Evolutionary conservation across 768 basidiomycete species (phyloP), one percentile per base, ranked within the genome.

Genomic region (Pleurotus djamor): DNA sequence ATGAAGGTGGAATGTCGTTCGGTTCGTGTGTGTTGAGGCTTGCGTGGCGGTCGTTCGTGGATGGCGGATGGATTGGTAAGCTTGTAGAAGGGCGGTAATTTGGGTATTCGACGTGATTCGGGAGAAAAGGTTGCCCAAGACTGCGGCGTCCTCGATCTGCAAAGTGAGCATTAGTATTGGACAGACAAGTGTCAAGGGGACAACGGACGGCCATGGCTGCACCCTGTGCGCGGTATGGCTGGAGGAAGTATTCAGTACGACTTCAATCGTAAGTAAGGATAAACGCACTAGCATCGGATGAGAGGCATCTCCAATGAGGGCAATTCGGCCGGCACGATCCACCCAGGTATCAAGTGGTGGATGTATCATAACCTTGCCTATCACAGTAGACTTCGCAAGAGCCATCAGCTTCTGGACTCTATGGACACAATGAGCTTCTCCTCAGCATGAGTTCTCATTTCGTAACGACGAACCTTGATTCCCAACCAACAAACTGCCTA

Each of bases 191-290:
- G 21, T 28, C 21, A 8, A 54, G 14, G 8, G 37, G 16, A 43
- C 34, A 5, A 59, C 72, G 52, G 64, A 83, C 76, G 32, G 82
- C 82, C 73, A 83, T 82, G 9, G 83, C 81, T 37, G 82, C 76
- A 5, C 83, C 83, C 66, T 84, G 83, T 0, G 81, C 83, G 12
- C 78, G 74, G 61, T 83, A 83, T 2, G 83, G 83, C 79, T 84
- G 47, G 4, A 41, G 6, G 16, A 21, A 21, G 48, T 9, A 2
- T 17, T 33, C 17, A 16, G 28, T 36, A 44, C 17, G 54, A 41
- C 10, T 17, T 38, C n/a, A 45, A 21, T 12, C 14, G 14, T 7
- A 16, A 14, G 21, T 5, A 8, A 4, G 48, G 33, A 36, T 4
- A 5, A 6, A 76, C 81, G 61, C 57, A 83, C 83, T 38, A 83